These are phyloP conservation scores for Fusarium musae DNA, from an alignment of 2,329 filamentous ascomycete genomes.

Conservation along the genomic window DNA sequence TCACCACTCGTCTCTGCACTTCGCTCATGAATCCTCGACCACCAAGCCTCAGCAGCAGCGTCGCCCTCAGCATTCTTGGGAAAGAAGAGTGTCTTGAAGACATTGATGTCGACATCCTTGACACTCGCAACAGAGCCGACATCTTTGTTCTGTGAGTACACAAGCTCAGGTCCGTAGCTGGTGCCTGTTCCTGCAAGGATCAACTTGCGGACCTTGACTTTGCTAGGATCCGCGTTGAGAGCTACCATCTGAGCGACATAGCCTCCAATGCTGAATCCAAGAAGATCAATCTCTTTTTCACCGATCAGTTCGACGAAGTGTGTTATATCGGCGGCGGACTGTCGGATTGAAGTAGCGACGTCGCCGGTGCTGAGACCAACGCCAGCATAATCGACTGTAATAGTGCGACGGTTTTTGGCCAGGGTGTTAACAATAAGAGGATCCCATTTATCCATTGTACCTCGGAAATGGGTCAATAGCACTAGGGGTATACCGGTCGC, in stretches of 20 bases:
- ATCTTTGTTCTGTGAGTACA: not conserved
- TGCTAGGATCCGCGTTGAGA: not conserved
- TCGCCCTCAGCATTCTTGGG: not conserved
- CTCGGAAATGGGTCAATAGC: not conserved
- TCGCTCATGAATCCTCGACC: conserved; percentile 1
- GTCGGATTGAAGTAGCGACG: not conserved
- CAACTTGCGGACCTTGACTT: not conserved
- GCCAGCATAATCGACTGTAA: conserved; percentile 5
- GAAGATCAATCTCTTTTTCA: not conserved
- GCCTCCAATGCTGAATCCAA: not conserved
- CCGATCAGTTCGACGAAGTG: not conserved
- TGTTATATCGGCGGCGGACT: conserved; percentile 5
- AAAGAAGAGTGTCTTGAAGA: conserved; percentile 13
- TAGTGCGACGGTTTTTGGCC: not conserved
- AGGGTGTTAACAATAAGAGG: not conserved
- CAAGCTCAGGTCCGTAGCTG: not conserved
- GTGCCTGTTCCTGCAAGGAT: not conserved
- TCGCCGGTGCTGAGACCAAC: conserved; percentile 6
- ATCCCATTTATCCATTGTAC: conserved; percentile 16
- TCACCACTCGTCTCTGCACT: not conserved
- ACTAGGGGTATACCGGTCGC: not conserved
- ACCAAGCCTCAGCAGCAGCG: conserved; percentile 10
- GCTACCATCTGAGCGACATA: conserved; percentile 12
- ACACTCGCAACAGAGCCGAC: not conserved
- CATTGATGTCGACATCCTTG: not conserved